These are phyloP conservation scores for Verticillium longisporum DNA, from an alignment of 2,329 filamentous ascomycete genomes.

Conservation along the genomic window DNA sequence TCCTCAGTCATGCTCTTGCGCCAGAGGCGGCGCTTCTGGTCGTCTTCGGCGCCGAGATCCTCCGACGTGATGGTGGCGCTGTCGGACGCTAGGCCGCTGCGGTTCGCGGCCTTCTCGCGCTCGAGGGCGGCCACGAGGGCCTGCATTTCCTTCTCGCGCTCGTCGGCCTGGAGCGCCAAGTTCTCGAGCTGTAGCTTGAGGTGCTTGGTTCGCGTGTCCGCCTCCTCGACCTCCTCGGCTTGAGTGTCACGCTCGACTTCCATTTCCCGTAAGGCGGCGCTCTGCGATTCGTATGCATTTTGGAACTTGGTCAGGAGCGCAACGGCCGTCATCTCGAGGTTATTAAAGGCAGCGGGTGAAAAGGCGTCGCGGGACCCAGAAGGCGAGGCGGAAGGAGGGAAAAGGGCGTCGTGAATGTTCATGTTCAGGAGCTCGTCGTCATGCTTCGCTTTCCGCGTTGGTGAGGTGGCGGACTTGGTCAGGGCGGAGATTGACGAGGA, in stretches of 20 bases:
- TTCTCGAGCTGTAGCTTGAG: constrained; percentile 55
- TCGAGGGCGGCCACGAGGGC: constrained; percentile 43
- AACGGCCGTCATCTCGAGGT: constrained; percentile 50
- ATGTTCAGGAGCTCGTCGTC: constrained; percentile 48
- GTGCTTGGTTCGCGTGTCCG: constrained; percentile 40
- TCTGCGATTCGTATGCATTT: constrained; percentile 48
- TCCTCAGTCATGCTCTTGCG: constrained; percentile 36
- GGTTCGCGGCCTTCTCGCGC: constrained; percentile 40
- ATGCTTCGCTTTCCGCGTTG: constrained; percentile 12
- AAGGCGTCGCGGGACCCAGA: constrained; percentile 38
- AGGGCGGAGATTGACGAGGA: constrained; percentile 37
- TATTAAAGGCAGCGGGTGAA: constrained; percentile 54
- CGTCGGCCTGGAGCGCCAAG: constrained; percentile 45
- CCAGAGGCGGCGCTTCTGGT: constrained; percentile 31
- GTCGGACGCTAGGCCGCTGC: constrained; percentile 25
- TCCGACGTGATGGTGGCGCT: constrained; percentile 38
- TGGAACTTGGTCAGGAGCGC: constrained; percentile 51
- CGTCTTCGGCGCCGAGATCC: constrained; percentile 47
- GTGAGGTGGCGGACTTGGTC: constrained; percentile 25
- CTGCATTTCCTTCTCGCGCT: constrained; percentile 46
- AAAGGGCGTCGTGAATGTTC: constrained; percentile 48
- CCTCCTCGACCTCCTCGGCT: constrained; percentile 49
- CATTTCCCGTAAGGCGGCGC: constrained; percentile 41
- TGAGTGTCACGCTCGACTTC: constrained; percentile 46
- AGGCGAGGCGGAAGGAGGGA: constrained; percentile 33